Percentiles rank a stretch among this genome's conserved stretches.
Conservation (phyloP, 257 asterid genomes). For the Solanum pinnatisectum region DNA sequence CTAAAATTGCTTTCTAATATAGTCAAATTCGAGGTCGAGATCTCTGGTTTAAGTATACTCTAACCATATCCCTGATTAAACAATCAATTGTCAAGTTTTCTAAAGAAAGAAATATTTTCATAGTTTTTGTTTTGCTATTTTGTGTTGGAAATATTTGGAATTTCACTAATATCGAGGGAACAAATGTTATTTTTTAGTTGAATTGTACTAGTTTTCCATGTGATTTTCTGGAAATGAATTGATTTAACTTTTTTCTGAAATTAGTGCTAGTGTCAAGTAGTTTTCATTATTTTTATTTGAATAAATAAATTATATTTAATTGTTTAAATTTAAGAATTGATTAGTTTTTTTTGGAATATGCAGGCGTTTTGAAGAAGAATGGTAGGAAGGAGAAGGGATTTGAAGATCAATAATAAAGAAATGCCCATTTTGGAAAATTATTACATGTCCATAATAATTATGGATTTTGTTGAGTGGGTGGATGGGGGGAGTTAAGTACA, state of each 20-base stretch:
- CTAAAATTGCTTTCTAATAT: too few relatives aligned
- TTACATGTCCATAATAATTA: neutral
- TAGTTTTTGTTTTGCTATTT: neutral
- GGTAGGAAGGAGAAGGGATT: constrained; percentile 24
- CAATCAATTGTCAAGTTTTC: neutral
- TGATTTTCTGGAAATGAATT: neutral
- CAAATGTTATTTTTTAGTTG: neutral
- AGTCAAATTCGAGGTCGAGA: neutral
- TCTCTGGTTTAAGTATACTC: neutral
- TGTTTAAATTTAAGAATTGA: neutral
- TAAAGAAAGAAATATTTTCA: neutral
- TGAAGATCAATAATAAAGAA: constrained; percentile 19
- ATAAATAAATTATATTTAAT: neutral
- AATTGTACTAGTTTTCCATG: neutral
- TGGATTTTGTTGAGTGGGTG: neutral
- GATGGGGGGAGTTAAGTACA: neutral
- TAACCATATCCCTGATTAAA: too few relatives aligned
- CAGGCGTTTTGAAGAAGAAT: constrained; percentile 28
- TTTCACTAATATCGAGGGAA: neutral
- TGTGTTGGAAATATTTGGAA: neutral
- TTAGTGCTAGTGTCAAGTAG: neutral
- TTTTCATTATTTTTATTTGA: neutral
- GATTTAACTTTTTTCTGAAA: neutral
- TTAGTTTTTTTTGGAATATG: neutral
- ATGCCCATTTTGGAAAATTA: neutral